Evolutionary conservation across 208 protist species (phyloP).

Genomic region (Acanthamoeba lugdunensis): DNA sequence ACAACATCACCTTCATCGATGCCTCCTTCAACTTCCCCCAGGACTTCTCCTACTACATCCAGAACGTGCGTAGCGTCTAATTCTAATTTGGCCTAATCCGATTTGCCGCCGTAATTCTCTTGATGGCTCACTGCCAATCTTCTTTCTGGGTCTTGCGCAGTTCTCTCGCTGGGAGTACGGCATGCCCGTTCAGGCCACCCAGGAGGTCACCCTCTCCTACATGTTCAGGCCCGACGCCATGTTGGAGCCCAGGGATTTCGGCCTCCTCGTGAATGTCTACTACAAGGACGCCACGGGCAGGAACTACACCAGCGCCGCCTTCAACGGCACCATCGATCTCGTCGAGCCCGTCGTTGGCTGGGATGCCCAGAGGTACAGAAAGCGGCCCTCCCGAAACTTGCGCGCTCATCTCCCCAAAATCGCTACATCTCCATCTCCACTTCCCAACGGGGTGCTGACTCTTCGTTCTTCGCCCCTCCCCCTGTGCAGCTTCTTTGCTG

Average conservation of each 20-base stretch:
- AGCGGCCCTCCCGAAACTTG: background rate
- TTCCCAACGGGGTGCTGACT: background rate
- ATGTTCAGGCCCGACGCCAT: conserved; percentile 28
- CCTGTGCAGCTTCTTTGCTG: background rate
- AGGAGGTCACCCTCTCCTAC: conserved; percentile 17
- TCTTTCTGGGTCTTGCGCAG: background rate
- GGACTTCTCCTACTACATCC: conserved; percentile 6
- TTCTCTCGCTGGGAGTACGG: conserved; percentile 49
- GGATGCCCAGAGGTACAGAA: conserved; percentile 12
- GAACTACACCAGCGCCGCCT: conserved; percentile 8
- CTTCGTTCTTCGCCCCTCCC: background rate
- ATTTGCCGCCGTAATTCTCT: background rate
- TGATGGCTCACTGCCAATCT: background rate
- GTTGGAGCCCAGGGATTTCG: conserved; percentile 7
- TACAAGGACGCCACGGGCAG: conserved; percentile 35
- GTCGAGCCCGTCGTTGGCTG: background rate
- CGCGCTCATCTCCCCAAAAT: background rate
- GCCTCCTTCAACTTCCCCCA: conserved; percentile 6
- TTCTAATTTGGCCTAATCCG: background rate
- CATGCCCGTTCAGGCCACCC: background rate
- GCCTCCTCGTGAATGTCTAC: conserved; percentile 6
- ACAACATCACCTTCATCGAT: conserved; percentile 38
- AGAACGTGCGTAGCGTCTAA: background rate
- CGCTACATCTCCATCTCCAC: background rate
- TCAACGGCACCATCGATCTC: conserved; percentile 6